phyloP scores from a whole-genome alignment of 148 eudicot species.

The Camellia japonica region DNA sequence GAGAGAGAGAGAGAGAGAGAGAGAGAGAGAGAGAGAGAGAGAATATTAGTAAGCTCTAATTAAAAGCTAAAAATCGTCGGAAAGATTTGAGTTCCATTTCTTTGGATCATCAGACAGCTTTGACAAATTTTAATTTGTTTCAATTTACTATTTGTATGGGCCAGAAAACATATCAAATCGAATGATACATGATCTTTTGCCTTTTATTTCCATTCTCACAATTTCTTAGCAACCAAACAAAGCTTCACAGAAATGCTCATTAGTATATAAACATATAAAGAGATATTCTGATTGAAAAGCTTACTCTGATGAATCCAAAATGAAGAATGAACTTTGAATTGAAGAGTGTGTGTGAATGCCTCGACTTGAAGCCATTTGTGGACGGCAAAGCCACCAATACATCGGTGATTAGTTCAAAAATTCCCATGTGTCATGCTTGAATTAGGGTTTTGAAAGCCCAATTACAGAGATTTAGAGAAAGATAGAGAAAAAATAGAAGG shows the following conservation, averaged over 20 bases:
- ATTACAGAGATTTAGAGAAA: not conserved
- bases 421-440: constrained; percentile 29
- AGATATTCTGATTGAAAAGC: not conserved
- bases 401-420: constrained; percentile 46
- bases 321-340: constrained; percentile 26
- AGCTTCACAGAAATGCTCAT: not conserved
- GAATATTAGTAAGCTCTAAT: no score
- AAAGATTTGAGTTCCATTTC: not conserved
- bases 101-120: not conserved
- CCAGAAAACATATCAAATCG: not conserved
- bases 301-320: constrained; percentile 27
- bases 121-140: not conserved
- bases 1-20: no score
- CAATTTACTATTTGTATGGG: not conserved
- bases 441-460: constrained; percentile 1
- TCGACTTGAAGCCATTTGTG: constrained; percentile 33
- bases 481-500: not conserved
- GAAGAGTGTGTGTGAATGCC: constrained; percentile 21
- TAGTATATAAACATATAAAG: not conserved
- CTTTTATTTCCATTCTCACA: not conserved
- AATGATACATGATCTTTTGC: not conserved
- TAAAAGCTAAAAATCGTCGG: not conserved
- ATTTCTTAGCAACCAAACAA: constrained; percentile 11
- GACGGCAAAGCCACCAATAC: constrained; percentile 39
- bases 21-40: no score